Evolutionary conservation across 495 filamentous ascomycete species (phyloP).

Genomic region (Thozetella sp.): DNA sequence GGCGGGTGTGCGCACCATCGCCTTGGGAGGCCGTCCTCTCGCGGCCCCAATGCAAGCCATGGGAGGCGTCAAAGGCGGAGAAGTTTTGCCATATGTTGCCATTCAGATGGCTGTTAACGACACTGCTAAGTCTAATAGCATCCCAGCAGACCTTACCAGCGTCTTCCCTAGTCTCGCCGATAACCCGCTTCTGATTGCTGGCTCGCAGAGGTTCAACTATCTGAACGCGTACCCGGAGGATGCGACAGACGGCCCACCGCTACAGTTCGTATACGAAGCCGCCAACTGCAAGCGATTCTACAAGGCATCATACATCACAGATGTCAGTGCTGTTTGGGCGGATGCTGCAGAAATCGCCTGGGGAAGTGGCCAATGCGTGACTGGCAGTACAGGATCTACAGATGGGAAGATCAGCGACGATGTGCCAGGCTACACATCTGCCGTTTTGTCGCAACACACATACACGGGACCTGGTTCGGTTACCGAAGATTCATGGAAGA

Average conservation of each 20-base stretch:
- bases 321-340: slow-evolving; percentile 49
- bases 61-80: slow-evolving; percentile 59
- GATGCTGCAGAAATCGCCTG: slow-evolving; percentile 38
- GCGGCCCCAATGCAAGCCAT: slow-evolving; percentile 62
- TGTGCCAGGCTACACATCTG: not conserved
- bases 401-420: slow-evolving; percentile 4
- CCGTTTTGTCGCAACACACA: not conserved
- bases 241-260: slow-evolving; percentile 34
- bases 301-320: slow-evolving; percentile 48
- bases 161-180: not conserved
- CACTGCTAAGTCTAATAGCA: not conserved
- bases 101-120: not conserved
- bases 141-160: not conserved
- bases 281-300: slow-evolving; percentile 59
- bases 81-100: slow-evolving; percentile 8
- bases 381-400: slow-evolving; percentile 9
- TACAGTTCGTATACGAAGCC: slow-evolving; percentile 55
- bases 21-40: slow-evolving; percentile 61
- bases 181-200: slow-evolving; percentile 5
- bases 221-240: slow-evolving; percentile 35
- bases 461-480: slow-evolving; percentile 5
- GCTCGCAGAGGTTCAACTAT: slow-evolving; percentile 33
- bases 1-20: slow-evolving; percentile 59
- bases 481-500: slow-evolving; percentile 1
- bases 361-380: slow-evolving; percentile 31